phyloP scores from a whole-genome alignment of 768 basidiomycete species.

The Leccinum boreale region DNA sequence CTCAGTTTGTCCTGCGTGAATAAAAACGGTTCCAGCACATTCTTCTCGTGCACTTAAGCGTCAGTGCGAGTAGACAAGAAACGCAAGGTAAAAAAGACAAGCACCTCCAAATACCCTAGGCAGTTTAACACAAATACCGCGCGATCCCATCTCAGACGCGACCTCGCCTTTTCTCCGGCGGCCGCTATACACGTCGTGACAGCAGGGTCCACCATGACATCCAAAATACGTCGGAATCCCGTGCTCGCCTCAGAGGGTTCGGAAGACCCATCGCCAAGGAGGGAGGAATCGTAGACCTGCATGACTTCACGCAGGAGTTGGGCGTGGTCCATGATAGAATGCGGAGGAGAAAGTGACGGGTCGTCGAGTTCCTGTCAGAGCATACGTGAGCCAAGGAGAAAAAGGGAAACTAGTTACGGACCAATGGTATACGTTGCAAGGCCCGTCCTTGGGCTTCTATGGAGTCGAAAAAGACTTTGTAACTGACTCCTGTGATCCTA shows the following conservation, averaged over 20 bases:
- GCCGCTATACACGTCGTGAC: slow-evolving; percentile 69
- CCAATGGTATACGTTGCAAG: slow-evolving; percentile 50
- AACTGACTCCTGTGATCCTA: slow-evolving; percentile 79
- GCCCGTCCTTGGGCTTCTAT: slow-evolving; percentile 81
- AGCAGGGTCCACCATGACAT: slow-evolving; percentile 82
- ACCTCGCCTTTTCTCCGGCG: slow-evolving; percentile 59
- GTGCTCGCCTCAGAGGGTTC: slow-evolving; percentile 9
- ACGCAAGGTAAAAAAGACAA: slow-evolving; percentile 16
- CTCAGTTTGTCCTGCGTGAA: slow-evolving; percentile 64
- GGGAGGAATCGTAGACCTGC: slow-evolving; percentile 82
- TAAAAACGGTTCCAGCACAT: slow-evolving; percentile 59
- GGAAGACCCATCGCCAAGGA: slow-evolving; percentile 51
- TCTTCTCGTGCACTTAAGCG: slow-evolving; percentile 36
- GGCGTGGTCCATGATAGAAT: slow-evolving; percentile 74
- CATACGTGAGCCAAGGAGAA: neutral
- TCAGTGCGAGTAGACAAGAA: slow-evolving; percentile 1
- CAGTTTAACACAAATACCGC: slow-evolving; percentile 86
- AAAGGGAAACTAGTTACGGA: slow-evolving; percentile 27
- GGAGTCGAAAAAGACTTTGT: slow-evolving; percentile 84
- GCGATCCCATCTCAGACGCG: slow-evolving; percentile 69
- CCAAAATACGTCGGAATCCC: slow-evolving; percentile 50
- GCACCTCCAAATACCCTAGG: slow-evolving; percentile 74
- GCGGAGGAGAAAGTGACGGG: slow-evolving; percentile 66
- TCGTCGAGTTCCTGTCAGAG: slow-evolving; percentile 60
- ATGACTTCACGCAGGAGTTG: slow-evolving; percentile 88